Evolutionary conservation across 768 basidiomycete genomes (phyloP), one percentile per base, ranked within the genome.

Genomic region (Tylopilus plumbeoviolaceoides): DNA sequence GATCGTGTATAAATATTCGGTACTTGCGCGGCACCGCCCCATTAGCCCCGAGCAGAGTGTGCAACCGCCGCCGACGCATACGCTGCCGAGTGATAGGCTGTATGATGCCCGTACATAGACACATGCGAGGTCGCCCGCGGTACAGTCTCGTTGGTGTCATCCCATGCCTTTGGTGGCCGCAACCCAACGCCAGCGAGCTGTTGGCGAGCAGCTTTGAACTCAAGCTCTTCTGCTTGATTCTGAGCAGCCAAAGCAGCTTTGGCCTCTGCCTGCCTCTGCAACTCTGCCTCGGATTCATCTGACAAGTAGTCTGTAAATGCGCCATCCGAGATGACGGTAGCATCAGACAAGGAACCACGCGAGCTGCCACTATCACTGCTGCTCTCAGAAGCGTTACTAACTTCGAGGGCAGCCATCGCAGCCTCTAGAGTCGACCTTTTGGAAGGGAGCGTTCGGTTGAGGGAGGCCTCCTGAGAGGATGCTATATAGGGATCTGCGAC

Each of bases 251-350:
- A 67, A 6, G 84, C 87, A 5, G 90, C 90, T 56, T 81, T 83
- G 20, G 82, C 83, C 63, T 92, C 91, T 5, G 90, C 90, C 69
- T 92, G 89, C 54, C 88, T 77, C 70, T 93, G 90, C 50, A 93
- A 69, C 65, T 93, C 90, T 25, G 84, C 89, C 63, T 93, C 90
- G n/a, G 89, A 91, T 70, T 93, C 90, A 64, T 91, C 90, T n/a
- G 89, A 91, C 28, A 91, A 71, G 66, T 93, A 93, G 66, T 93
- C 91, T 12, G 91, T 93, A 63, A 93, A 93, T 15, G 83, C 89
- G 12, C 89, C 90, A 59, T 91, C 90, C 9, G 89, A 91, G 5
- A 85, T 90, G 51, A 91, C 78, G 5, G 91, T 91, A 54, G 82
- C 82, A 65, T 88, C 87, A 4, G 85, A 83, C 63, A 81, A 59